phyloP scores from a whole-genome alignment of 352 stramenopile genomes.

The Thalassiosira livingstoniorum region DNA sequence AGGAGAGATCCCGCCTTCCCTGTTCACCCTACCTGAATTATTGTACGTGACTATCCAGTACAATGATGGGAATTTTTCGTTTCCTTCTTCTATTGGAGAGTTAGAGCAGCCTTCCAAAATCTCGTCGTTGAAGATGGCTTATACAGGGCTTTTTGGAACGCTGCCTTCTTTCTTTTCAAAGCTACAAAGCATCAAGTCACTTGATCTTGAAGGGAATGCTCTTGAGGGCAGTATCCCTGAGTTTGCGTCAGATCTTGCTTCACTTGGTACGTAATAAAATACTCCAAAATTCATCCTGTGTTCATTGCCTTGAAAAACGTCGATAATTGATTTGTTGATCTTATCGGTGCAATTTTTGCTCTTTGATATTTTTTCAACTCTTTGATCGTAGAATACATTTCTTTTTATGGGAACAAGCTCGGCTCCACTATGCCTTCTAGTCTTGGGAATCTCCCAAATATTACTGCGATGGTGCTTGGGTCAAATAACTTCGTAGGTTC shows the following conservation, averaged over 20 bases:
- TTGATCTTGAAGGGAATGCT: background rate
- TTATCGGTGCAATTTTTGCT: no score
- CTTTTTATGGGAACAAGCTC: constrained; percentile 10
- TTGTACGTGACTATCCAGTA: background rate
- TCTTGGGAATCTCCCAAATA: constrained; percentile 2
- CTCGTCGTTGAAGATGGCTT: background rate
- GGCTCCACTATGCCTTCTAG: constrained; percentile 1
- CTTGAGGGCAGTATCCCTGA: constrained; percentile 5
- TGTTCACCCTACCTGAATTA: background rate
- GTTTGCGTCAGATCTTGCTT: no score
- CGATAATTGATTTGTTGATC: no score
- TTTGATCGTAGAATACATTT: background rate
- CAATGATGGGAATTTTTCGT: background rate
- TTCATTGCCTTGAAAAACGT: no score
- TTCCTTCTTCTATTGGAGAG: background rate
- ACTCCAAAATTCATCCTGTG: no score
- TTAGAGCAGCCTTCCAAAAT: background rate
- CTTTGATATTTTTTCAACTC: background rate
- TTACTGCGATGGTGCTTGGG: constrained; percentile 4
- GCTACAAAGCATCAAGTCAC: background rate
- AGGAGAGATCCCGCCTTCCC: constrained; percentile 11
- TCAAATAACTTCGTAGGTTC: constrained; percentile 4
- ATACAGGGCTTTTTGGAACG: background rate
- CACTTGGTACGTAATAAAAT: no score
- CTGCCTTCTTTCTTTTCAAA: constrained; percentile 1